Conservation (phyloP, 352 stramenopile species). For the Elongisporangium prolatum region DNA sequence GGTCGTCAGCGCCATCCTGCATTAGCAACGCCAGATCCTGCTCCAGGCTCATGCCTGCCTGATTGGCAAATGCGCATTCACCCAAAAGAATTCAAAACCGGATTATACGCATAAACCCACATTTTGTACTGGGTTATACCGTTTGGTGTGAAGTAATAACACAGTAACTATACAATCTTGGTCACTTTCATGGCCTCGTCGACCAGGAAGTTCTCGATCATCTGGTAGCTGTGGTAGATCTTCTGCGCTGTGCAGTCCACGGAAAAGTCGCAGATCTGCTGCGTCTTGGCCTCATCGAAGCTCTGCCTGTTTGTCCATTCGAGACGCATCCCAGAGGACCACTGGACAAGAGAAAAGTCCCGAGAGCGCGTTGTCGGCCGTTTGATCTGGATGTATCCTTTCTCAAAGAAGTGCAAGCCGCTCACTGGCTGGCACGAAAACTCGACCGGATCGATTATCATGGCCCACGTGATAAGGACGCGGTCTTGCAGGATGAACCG, state of each 20-base stretch:
- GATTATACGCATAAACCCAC: not conserved
- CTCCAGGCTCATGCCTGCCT: not conserved
- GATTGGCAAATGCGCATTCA: not conserved
- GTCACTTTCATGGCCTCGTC: not conserved
- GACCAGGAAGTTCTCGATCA: constrained; percentile 7
- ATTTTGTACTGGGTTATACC: not conserved
- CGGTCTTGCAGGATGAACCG: constrained; percentile 25
- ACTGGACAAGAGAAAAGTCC: constrained; percentile 28
- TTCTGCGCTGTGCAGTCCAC: constrained; percentile 3
- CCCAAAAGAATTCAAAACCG: not conserved
- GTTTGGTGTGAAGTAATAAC: no score
- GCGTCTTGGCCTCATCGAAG: not conserved
- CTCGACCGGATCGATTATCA: constrained; percentile 31
- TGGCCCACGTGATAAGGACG: constrained; percentile 33
- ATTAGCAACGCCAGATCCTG: not conserved
- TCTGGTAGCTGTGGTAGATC: constrained; percentile 7
- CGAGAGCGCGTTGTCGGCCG: constrained; percentile 14
- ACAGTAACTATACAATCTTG: not conserved
- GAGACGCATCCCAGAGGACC: constrained; percentile 12
- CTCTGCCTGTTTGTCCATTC: not conserved
- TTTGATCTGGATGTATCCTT: constrained; percentile 35
- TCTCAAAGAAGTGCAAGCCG: constrained; percentile 35
- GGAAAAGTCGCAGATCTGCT: not conserved
- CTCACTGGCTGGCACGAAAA: constrained; percentile 25
- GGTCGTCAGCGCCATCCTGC: not conserved